These are phyloP conservation scores for Aureobasidium sp. DNA, from an alignment of 2,329 filamentous ascomycete genomes.

Conservation along the genomic window DNA sequence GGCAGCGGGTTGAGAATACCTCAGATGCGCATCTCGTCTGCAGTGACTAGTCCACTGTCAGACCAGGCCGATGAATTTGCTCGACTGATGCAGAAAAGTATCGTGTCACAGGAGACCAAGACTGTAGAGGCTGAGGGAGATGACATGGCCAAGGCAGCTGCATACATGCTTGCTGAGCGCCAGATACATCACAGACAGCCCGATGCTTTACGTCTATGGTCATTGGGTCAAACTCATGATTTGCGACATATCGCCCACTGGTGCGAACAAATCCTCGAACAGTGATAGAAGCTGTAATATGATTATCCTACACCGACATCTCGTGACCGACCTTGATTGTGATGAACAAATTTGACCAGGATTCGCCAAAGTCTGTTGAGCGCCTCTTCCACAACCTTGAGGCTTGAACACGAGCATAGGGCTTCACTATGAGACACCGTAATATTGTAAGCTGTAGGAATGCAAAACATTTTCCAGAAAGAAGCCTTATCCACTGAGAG, in stretches of 20 bases:
- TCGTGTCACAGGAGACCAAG: slow-evolving; percentile 25
- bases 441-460: too few relatives aligned
- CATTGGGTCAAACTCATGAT: neutral
- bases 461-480: too few relatives aligned
- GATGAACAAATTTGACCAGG: too few relatives aligned
- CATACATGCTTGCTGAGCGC: slow-evolving; percentile 16
- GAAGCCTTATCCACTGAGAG: too few relatives aligned
- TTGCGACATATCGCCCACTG: slow-evolving; percentile 14
- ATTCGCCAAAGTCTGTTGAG: neutral
- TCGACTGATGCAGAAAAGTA: slow-evolving; percentile 31
- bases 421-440: too few relatives aligned
- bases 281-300: neutral
- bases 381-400: neutral
- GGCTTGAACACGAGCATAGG: neutral
- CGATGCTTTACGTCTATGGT: slow-evolving; percentile 13
- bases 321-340: neutral
- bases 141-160: slow-evolving; percentile 13
- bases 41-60: slow-evolving; percentile 29
- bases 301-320: too few relatives aligned
- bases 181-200: slow-evolving; percentile 11
- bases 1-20: slow-evolving; percentile 34
- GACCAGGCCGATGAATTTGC: slow-evolving; percentile 36
- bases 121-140: slow-evolving; percentile 12
- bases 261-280: slow-evolving; percentile 16
- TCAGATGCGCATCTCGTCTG: slow-evolving; percentile 33